phyloP scores from a whole-genome alignment of 2,329 filamentous ascomycete genomes.

The Fusarium keratoplasticum region DNA sequence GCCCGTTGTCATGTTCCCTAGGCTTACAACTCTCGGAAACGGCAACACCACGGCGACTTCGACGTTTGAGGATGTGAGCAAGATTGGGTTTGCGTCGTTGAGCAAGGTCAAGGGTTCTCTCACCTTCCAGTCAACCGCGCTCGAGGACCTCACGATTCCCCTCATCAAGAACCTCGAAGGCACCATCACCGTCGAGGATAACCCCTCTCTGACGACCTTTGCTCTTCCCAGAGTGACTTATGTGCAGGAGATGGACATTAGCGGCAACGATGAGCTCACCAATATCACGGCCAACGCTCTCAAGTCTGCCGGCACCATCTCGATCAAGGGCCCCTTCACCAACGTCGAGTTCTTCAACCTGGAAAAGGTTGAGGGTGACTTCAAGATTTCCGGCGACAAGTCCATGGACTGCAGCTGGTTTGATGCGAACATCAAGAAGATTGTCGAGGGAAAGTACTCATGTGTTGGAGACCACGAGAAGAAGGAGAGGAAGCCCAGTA shows the following conservation, averaged over 20 bases:
- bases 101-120: slow-evolving; percentile 39
- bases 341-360: slow-evolving; percentile 45
- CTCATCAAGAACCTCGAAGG: slow-evolving; percentile 41
- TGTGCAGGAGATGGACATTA: slow-evolving; percentile 38
- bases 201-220: slow-evolving; percentile 37
- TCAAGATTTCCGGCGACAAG: slow-evolving; percentile 40
- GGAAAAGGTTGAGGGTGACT: slow-evolving; percentile 43
- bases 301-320: slow-evolving; percentile 40
- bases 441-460: slow-evolving; percentile 41
- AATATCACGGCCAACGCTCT: slow-evolving; percentile 46
- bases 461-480: slow-evolving; percentile 43
- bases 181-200: slow-evolving; percentile 41
- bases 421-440: slow-evolving; percentile 42
- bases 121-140: slow-evolving; percentile 34
- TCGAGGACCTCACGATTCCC: slow-evolving; percentile 40
- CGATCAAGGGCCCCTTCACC: slow-evolving; percentile 39
- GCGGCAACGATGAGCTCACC: slow-evolving; percentile 38
- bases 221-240: slow-evolving; percentile 39
- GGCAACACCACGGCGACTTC: slow-evolving; percentile 42
- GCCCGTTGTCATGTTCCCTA: slow-evolving; percentile 33
- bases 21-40: slow-evolving; percentile 38
- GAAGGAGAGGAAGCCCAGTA: slow-evolving; percentile 42
- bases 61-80: slow-evolving; percentile 28
- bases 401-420: slow-evolving; percentile 48
- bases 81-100: slow-evolving; percentile 41